Evolutionary conservation across 768 basidiomycete genomes (phyloP).

Genomic region (Lactifluus subvellereus): DNA sequence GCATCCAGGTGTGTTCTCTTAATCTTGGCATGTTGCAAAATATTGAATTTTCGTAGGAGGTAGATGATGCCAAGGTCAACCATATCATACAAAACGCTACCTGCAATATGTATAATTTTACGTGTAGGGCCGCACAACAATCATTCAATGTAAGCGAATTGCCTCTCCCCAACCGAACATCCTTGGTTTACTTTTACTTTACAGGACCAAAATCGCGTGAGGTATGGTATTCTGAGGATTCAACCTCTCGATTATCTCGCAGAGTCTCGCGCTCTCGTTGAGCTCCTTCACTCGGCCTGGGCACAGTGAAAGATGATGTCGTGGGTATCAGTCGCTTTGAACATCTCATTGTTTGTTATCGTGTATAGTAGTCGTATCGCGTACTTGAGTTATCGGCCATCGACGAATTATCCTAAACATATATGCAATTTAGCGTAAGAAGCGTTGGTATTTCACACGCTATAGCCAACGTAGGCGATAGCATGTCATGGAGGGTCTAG

Average conservation of each 20-base stretch:
- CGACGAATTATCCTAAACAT: neutral
- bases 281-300: constrained; percentile 58
- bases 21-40: neutral
- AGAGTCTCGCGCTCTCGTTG: constrained; percentile 54
- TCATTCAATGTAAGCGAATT: constrained; percentile 62
- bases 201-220: constrained; percentile 75
- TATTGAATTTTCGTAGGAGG: constrained; percentile 39
- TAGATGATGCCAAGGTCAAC: constrained; percentile 53
- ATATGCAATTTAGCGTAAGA: constrained; percentile 1
- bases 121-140: constrained; percentile 82
- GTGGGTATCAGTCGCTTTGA: neutral
- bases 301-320: constrained; percentile 31
- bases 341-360: neutral
- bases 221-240: constrained; percentile 75
- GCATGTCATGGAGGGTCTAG: constrained; percentile 40
- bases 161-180: neutral
- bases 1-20: constrained; percentile 51
- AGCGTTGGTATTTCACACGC: constrained; percentile 6
- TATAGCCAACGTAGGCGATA: neutral
- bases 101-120: constrained; percentile 73
- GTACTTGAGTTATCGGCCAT: neutral
- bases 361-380: constrained; percentile 10
- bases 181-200: constrained; percentile 3
- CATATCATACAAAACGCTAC: constrained; percentile 55
- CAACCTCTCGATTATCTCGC: constrained; percentile 59